These are phyloP conservation scores for Santalum album DNA, from an alignment of 164 flowering plant species.

Conservation along the genomic window DNA sequence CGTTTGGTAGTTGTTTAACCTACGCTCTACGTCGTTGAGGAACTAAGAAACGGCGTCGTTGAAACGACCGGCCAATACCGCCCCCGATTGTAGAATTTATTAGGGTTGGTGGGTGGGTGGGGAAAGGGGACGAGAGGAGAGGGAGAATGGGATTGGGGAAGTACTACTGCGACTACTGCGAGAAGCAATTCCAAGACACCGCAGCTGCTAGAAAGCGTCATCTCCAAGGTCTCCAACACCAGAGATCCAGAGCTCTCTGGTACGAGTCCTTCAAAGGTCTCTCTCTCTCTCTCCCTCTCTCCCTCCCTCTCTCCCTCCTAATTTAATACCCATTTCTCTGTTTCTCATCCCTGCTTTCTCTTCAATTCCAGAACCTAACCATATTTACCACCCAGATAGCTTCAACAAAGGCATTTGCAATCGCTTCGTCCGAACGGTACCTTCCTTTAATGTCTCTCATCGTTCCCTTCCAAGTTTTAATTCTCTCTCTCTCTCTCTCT, in stretches of 20 bases:
- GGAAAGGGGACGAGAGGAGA: constrained; percentile 1
- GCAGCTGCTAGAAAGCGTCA: constrained; percentile 70
- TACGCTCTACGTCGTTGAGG: too few relatives aligned
- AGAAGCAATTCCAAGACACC: constrained; percentile 85
- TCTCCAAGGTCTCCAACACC: constrained; percentile 66
- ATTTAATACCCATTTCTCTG: not conserved
- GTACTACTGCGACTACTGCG: constrained; percentile 93
- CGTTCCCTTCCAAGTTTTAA: too few relatives aligned
- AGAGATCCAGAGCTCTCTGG: constrained; percentile 69
- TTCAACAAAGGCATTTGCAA: constrained; percentile 50
- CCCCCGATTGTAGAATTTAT: too few relatives aligned
- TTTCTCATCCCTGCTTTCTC: not conserved
- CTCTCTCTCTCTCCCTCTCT: not conserved
- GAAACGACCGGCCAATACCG: too few relatives aligned
- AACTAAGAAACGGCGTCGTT: too few relatives aligned
- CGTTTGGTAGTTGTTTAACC: too few relatives aligned
- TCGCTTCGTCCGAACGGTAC: constrained; percentile 68
- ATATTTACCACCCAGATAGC: constrained; percentile 12
- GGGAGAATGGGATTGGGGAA: constrained; percentile 55
- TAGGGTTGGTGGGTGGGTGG: too few relatives aligned
- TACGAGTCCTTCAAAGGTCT: constrained; percentile 41
- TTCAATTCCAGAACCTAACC: constrained; percentile 25
- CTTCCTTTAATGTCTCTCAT: too few relatives aligned
- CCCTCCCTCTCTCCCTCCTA: not conserved
- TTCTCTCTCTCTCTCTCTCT: too few relatives aligned